Evolutionary conservation across 2,329 filamentous ascomycete genomes (phyloP).

Genomic region (Dactylellina cionopaga): DNA sequence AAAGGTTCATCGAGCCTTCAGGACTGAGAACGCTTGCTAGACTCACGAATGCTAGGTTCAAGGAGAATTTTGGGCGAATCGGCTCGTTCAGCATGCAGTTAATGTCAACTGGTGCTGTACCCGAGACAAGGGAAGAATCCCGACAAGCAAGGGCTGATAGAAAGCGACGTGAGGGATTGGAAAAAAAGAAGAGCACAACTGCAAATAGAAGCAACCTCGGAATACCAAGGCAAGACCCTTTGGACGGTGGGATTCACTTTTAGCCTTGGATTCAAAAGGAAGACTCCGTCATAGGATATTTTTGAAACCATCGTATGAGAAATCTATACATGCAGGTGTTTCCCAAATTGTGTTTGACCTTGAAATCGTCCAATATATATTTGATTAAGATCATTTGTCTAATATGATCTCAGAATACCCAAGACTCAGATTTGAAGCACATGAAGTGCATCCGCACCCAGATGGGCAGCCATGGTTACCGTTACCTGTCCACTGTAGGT

Average conservation of each 20-base stretch:
- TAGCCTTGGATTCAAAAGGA: neutral
- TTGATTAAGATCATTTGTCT: neutral
- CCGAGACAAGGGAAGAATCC: neutral
- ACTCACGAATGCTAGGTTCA: conserved; percentile 79
- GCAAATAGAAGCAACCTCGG: neutral
- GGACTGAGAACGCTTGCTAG: conserved; percentile 75
- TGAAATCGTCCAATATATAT: neutral
- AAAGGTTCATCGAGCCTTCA: conserved; percentile 61
- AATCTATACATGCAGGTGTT: neutral
- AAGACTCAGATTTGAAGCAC: conserved; percentile 25
- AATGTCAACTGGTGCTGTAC: neutral
- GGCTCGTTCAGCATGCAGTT: conserved; percentile 66
- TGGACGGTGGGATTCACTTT: conserved; percentile 37
- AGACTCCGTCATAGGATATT: neutral
- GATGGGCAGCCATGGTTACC: conserved; percentile 40
- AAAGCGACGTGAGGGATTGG: conserved; percentile 23
- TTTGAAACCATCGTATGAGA: neutral
- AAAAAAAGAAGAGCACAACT: conserved; percentile 8
- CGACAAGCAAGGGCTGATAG: conserved; percentile 16
- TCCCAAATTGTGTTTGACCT: neutral
- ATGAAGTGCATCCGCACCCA: conserved; percentile 42
- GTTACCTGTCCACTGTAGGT: conserved; percentile 54
- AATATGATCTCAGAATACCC: conserved; percentile 24
- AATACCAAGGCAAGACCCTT: neutral
- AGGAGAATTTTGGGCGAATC: conserved; percentile 74